Evolutionary conservation across 352 stramenopile species (phyloP), one percentile per base, ranked within the genome.

Genomic region (Phytophthora europaea): DNA sequence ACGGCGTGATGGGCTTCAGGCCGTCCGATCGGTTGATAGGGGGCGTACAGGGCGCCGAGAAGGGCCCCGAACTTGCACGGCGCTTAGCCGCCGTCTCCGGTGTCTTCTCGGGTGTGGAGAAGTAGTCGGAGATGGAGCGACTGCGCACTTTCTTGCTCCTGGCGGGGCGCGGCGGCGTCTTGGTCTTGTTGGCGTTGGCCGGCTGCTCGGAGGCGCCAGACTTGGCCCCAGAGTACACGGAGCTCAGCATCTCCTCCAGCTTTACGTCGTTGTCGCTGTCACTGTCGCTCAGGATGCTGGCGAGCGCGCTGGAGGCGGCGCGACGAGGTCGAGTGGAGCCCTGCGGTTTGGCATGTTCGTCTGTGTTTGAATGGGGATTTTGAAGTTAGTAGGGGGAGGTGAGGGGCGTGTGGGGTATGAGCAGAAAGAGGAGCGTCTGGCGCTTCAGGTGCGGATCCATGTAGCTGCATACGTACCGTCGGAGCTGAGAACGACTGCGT

Each of bases 1-100:
- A 92, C 48, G 87, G 87, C 48, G 87, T 92, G 28, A 90, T 75
- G 26, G 87, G 84, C 73, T 94, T 94, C 31, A 91, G 58, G 12
- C 40, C 63, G 18, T 70, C 51, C 6, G 40, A 59, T 7, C 16
- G 65, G 26, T 63, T 67, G 28, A 23, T 48, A 34, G 65, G 62
- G 16, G 75, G 75, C 53, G 75, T 79, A n/a, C 20, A 51, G 12
- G 40, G 47, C 9, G 52, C 34, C 18, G 69, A 61, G 43, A 34
- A 61, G 36, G 54, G 26, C 34, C 56, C 66, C 51, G 51, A 47
- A 62, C 31, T 72, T 47, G 69, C 72, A 63, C 82, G 80, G 5
- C 83, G 76, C 67, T 91, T 89, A 43, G 33, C 23, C 9, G 26
- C 62, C 51, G 56, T 61, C 28, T 80, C 65, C 43, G 52, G 20